Conservation (phyloP, 371 early-diverging fungal genomes). For the Mortierella sp. region DNA sequence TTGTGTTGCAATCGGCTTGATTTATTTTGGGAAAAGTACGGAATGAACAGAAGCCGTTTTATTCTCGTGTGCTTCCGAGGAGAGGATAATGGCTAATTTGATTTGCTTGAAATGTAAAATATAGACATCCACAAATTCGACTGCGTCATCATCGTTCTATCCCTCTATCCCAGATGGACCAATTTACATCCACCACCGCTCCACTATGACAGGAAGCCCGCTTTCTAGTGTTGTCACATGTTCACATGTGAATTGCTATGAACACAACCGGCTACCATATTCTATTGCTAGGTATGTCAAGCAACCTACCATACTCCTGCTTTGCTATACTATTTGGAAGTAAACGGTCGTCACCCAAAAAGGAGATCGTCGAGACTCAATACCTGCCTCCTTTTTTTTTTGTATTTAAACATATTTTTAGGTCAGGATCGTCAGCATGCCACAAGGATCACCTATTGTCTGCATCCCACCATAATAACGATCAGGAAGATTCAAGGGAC, state of each 20-base stretch:
- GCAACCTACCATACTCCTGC: no score
- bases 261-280: constrained; percentile 18
- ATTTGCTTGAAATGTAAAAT: neutral
- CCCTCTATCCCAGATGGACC: constrained; percentile 53
- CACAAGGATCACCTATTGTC: constrained; percentile 22
- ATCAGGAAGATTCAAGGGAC: neutral
- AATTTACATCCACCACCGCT: constrained; percentile 54
- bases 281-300: constrained; percentile 15
- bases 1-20: constrained; percentile 2
- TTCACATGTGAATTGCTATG: constrained; percentile 34
- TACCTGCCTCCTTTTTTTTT: neutral
- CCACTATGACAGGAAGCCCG: constrained; percentile 29
- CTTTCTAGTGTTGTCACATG: constrained; percentile 20
- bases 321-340: neutral
- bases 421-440: constrained; percentile 11
- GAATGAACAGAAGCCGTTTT: neutral
- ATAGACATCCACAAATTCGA: constrained; percentile 2
- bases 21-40: constrained; percentile 2
- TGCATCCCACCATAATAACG: neutral
- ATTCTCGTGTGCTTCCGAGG: neutral
- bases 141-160: constrained; percentile 12
- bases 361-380: neutral
- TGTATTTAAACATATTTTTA: neutral
- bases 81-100: neutral
- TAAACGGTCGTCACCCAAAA: no score